phyloP scores from a whole-genome alignment of 2,329 filamentous ascomycete genomes.

The Fusarium hainanense region DNA sequence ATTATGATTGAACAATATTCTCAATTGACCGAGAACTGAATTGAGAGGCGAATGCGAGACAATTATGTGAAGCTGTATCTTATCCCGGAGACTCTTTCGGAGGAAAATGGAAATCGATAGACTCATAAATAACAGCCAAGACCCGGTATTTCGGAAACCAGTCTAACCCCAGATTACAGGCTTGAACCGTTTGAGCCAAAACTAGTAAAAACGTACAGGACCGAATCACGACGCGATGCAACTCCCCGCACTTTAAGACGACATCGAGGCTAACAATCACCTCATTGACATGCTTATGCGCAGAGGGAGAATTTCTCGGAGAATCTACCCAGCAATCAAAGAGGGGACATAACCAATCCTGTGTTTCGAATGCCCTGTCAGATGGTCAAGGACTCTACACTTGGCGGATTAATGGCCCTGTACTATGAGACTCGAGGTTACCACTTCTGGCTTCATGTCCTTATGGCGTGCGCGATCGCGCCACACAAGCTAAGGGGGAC shows the following conservation, averaged over 20 bases:
- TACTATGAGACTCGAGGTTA: conserved; percentile 7
- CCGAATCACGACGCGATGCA: conserved; percentile 44
- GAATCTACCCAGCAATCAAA: conserved; percentile 33
- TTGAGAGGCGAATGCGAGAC: neutral
- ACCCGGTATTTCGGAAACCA: conserved; percentile 1
- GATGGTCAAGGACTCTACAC: neutral
- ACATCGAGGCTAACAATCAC: conserved; percentile 43
- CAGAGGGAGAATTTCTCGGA: conserved; percentile 49
- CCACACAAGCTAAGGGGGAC: conserved; percentile 16
- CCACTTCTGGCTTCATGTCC: conserved; percentile 38
- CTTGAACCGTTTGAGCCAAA: conserved; percentile 30
- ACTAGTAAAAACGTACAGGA: neutral
- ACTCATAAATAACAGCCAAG: conserved; percentile 21
- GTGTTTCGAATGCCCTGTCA: conserved; percentile 3
- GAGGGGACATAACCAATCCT: conserved; percentile 18
- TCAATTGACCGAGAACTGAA: conserved; percentile 9
- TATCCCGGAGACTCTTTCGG: conserved; percentile 32
- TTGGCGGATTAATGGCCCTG: conserved; percentile 16
- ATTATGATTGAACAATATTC: conserved; percentile 9
- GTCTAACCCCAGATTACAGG: conserved; percentile 34
- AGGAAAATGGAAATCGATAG: neutral
- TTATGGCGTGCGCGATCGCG: conserved; percentile 44
- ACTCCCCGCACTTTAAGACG: conserved; percentile 43
- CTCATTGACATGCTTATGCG: conserved; percentile 1
- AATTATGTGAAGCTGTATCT: conserved; percentile 29